Evolutionary conservation across 257 asterid species (phyloP).

Genomic region (Anisodus acutangulus): DNA sequence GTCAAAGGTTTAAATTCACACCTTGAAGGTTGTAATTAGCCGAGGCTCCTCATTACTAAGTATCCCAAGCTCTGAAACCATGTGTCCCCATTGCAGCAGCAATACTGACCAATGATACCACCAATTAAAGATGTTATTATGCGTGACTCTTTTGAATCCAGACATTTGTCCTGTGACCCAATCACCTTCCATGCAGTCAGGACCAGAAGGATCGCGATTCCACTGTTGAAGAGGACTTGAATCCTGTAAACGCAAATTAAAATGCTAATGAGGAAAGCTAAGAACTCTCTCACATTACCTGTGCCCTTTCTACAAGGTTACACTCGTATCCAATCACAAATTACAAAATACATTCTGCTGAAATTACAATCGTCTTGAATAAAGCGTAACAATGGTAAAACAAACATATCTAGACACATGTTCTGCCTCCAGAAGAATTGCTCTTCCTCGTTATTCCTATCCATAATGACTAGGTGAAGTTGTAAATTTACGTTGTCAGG

Average conservation of each 20-base stretch:
- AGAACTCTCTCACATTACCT: not conserved
- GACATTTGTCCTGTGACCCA: constrained; percentile 74
- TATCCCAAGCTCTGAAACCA: constrained; percentile 98
- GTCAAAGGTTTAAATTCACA: constrained; percentile 34
- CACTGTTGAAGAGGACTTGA: constrained; percentile 85
- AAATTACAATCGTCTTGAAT: constrained; percentile 11
- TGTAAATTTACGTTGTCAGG: not conserved
- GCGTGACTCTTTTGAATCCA: constrained; percentile 76
- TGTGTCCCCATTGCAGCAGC: constrained; percentile 96
- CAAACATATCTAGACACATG: not conserved
- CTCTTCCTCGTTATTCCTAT: not conserved
- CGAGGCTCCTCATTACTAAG: constrained; percentile 91
- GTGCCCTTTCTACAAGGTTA: constrained; percentile 13
- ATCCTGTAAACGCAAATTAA: constrained; percentile 56
- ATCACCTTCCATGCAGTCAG: constrained; percentile 62
- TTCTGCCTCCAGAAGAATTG: not conserved
- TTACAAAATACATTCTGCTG: not conserved
- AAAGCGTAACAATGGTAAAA: not conserved
- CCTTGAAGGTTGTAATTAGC: constrained; percentile 86
- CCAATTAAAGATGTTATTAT: constrained; percentile 65
- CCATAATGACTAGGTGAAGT: constrained; percentile 21
- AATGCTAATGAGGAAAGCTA: constrained; percentile 15
- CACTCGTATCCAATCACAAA: constrained; percentile 2
- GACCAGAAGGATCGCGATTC: constrained; percentile 67
- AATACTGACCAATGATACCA: constrained; percentile 85